Percentiles rank a stretch among this genome's conserved stretches.
These are phyloP conservation scores for Xerocomellus chrysenteron DNA, from an alignment of 768 basidiomycete genomes.

Conservation along the genomic window DNA sequence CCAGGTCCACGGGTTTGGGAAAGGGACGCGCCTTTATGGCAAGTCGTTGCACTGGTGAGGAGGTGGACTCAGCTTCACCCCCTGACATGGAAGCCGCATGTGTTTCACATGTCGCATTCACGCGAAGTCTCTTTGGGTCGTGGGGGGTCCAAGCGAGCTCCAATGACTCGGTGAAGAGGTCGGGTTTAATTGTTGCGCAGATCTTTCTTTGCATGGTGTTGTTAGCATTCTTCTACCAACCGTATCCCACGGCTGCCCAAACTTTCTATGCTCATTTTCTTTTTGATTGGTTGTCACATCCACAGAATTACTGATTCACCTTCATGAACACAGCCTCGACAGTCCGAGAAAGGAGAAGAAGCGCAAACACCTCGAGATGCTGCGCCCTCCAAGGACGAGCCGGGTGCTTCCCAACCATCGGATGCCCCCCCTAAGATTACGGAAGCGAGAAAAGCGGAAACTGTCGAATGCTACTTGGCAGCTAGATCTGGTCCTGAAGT, in stretches of 20 bases:
- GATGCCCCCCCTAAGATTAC: not conserved
- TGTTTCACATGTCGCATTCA: too few relatives aligned
- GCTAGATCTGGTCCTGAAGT: not conserved
- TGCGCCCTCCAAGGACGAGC: not conserved
- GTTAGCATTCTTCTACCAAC: not conserved
- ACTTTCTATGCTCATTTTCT: not conserved
- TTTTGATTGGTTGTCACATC: not conserved
- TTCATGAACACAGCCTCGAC: constrained; percentile 1
- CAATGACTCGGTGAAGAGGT: too few relatives aligned
- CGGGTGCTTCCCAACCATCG: not conserved
- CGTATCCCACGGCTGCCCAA: not conserved
- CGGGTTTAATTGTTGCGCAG: too few relatives aligned
- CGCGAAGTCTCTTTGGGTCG: too few relatives aligned
- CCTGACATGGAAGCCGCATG: too few relatives aligned
- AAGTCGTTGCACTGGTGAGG: too few relatives aligned
- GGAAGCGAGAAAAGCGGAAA: not conserved
- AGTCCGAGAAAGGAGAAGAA: not conserved
- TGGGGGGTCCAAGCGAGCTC: too few relatives aligned
- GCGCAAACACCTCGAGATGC: not conserved
- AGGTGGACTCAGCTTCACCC: not conserved
- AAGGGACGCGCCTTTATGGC: not conserved
- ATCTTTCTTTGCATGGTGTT: not conserved
- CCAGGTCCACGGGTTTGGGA: not conserved
- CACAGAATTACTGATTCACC: constrained; percentile 5
- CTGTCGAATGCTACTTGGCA: not conserved